Base-by-base conservation (phyloP, 495 filamentous ascomycete species). In the Hypomontagnella monticulosa region DNA sequence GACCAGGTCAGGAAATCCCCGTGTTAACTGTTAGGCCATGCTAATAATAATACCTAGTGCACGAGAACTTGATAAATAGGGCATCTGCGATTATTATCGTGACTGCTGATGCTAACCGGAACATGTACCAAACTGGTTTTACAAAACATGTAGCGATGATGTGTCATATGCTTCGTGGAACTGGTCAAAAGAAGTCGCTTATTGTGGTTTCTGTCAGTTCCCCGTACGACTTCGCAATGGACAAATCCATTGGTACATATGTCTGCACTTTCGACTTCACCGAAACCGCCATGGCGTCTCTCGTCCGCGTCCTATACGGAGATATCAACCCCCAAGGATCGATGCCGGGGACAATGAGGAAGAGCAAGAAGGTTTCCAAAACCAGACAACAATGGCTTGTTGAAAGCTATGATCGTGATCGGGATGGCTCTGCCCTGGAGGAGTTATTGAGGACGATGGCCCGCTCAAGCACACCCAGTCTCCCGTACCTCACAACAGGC, bases 241-340 rank as follows among this genome's bases (percentile, higher is more conserved):
- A 97, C 61, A 85, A 88, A 51, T 83, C 87, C 3, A 91, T 97
- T 27, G 89, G 89, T 7, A 96, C 93, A 3, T 97, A 96, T 71
- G 82, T 97, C 46, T 97, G 93, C 77, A 97, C 93, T 0, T 97
- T 93, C 70, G 93, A 97, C 78, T 96, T 95, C 71, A 97, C 93
- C 3, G 93, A 97, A 66, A 93, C 91, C 0, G 92, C 93, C 18
- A 84, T 96, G 79, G 85, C 88, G 53, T 90, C 92, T 1, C 78
- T 97, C 7, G 92, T 93, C 27, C 88, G 92, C 42, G 88, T 90
- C 4, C 73, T 97, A 1, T 93, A 91, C 70, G 93, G 93, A 11
- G 91, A 93, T 43, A 79, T 92, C 55, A 78, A 82, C 1, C 89
- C 92, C 0, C 86, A 84, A 36, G 92, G 91, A 0, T 83, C 84